Evolutionary conservation across 768 basidiomycete species (phyloP).

Genomic region (Amanita muscaria): DNA sequence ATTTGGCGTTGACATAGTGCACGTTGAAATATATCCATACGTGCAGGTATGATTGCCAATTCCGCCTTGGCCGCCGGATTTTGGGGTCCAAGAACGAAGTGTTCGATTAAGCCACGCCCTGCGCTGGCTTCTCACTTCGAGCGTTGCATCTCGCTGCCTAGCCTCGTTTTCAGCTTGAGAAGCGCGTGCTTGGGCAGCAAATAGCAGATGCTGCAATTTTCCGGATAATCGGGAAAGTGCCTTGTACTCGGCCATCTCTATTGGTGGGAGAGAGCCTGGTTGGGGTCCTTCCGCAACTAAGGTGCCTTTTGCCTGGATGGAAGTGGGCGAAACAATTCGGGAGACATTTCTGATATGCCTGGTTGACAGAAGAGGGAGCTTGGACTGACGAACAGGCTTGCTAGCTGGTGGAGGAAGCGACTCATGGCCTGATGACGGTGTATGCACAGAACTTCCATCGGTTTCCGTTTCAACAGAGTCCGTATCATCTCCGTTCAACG

Average conservation of each 20-base stretch:
- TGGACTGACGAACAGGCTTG: constrained; percentile 7
- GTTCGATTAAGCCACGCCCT: constrained; percentile 59
- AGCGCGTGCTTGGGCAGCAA: constrained; percentile 33
- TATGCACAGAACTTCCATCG: constrained; percentile 42
- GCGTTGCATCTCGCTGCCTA: constrained; percentile 30
- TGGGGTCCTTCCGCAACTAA: constrained; percentile 16
- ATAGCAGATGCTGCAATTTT: constrained; percentile 33
- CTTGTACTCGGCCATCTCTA: constrained; percentile 26
- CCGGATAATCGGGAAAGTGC: constrained; percentile 23
- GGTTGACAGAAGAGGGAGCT: constrained; percentile 1
- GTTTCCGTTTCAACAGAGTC: constrained; percentile 28
- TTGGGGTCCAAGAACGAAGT: constrained; percentile 15
- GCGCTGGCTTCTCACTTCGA: constrained; percentile 52
- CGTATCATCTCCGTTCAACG: not conserved
- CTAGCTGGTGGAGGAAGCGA: constrained; percentile 9
- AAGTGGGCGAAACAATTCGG: not conserved
- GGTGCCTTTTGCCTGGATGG: constrained; percentile 1
- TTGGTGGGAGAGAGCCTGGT: constrained; percentile 20
- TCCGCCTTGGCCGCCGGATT: not conserved
- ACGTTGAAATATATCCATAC: constrained; percentile 19
- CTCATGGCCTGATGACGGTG: constrained; percentile 26
- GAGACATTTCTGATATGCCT: not conserved
- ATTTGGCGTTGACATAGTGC: constrained; percentile 40
- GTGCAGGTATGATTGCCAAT: not conserved
- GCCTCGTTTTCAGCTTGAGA: constrained; percentile 30